Evolutionary conservation across 805 yeast genomes (phyloP).

Genomic region (Metschnikowia baotianmanensis): DNA sequence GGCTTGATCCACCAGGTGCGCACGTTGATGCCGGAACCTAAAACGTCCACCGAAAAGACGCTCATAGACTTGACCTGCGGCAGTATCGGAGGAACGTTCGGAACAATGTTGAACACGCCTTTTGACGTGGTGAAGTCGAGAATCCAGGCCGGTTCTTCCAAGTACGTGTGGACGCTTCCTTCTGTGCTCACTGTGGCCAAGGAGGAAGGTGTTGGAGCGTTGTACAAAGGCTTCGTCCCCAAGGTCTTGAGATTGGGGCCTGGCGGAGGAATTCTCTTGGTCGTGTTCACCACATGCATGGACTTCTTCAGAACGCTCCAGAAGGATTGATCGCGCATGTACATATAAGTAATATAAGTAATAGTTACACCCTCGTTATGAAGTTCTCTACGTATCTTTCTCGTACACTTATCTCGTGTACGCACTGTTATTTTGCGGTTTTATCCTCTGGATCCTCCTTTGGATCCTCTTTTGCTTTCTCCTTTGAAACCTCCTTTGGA

Average conservation of each 20-base stretch:
- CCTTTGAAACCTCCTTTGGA: no score
- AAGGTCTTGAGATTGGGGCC: slow-evolving; percentile 97
- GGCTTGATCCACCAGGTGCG: slow-evolving; percentile 91
- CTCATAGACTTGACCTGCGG: slow-evolving; percentile 89
- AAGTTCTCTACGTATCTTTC: no score
- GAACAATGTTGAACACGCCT: slow-evolving; percentile 94
- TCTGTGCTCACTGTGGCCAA: slow-evolving; percentile 67
- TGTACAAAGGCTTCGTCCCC: slow-evolving; percentile 95
- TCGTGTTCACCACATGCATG: slow-evolving; percentile 94
- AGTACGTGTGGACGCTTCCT: slow-evolving; percentile 91
- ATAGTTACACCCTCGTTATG: no score
- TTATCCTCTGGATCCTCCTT: no score
- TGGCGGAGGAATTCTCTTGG: slow-evolving; percentile 97
- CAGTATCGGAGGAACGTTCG: slow-evolving; percentile 93
- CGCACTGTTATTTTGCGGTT: no score
- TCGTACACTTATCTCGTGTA: no score
- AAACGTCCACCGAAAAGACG: slow-evolving; percentile 69
- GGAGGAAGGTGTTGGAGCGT: slow-evolving; percentile 91
- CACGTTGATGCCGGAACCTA: slow-evolving; percentile 72
- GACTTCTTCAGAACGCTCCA: slow-evolving; percentile 79
- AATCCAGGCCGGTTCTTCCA: slow-evolving; percentile 87
- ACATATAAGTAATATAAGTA: no score
- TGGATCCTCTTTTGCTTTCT: no score
- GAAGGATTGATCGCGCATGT: slow-evolving; percentile 8
- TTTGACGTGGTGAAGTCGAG: slow-evolving; percentile 97